Percentiles rank a stretch among this genome's conserved stretches.
phyloP scores from a whole-genome alignment of 495 filamentous ascomycete genomes.

The Penicillium pulvis region DNA sequence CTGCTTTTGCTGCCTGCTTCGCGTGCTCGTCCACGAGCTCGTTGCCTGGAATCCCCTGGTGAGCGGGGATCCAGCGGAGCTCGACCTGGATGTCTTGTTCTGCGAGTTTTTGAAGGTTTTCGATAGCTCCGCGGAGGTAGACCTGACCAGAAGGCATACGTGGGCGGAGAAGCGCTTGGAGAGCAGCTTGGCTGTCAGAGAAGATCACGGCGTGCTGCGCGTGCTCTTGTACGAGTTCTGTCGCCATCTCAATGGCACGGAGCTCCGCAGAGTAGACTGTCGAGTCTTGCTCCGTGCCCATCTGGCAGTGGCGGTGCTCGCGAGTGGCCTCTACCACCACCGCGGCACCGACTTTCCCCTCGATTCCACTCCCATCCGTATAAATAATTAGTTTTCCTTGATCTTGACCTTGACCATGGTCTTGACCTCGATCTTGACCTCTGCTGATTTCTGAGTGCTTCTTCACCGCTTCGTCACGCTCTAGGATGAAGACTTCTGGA shows the following conservation, averaged over 20 bases:
- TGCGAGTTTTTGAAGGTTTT: too few relatives aligned
- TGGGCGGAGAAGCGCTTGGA: conserved; percentile 2
- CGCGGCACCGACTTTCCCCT: conserved; percentile 13
- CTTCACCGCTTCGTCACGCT: conserved; percentile 11
- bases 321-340: conserved; percentile 2
- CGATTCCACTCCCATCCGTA: conserved; percentile 18
- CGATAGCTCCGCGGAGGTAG: too few relatives aligned
- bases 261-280: conserved; percentile 13
- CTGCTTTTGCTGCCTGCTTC: too few relatives aligned
- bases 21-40: too few relatives aligned
- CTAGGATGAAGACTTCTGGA: conserved; percentile 18
- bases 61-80: too few relatives aligned
- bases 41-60: too few relatives aligned
- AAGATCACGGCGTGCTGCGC: not conserved
- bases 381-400: not conserved
- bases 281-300: conserved; percentile 6
- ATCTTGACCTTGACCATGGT: not conserved
- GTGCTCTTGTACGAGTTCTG: not conserved
- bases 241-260: not conserved
- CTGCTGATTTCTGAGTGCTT: conserved; percentile 4
- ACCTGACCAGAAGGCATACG: conserved; percentile 6
- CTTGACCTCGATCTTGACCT: not conserved
- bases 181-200: conserved; percentile 8
- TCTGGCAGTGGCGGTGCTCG: conserved; percentile 2
- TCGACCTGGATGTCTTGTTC: too few relatives aligned